Percentiles rank a stretch among this genome's conserved stretches.
These are phyloP conservation scores for Phialemoniopsis sp. DNA, from an alignment of 2,329 filamentous ascomycete species.

Conservation along the genomic window DNA sequence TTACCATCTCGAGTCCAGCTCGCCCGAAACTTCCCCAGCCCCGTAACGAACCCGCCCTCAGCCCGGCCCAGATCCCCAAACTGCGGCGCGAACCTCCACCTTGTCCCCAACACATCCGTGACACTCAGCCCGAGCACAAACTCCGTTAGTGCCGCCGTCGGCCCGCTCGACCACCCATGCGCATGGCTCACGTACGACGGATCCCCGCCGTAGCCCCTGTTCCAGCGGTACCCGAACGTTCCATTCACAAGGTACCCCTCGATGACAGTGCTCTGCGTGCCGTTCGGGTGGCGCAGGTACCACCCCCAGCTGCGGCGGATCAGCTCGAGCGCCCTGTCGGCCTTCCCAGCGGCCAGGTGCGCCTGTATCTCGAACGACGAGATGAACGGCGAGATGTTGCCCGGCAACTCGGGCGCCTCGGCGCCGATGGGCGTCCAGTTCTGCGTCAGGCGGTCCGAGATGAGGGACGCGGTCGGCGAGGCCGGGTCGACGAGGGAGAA, in stretches of 20 bases:
- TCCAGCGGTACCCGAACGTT: conserved; percentile 50
- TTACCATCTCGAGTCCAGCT: conserved; percentile 16
- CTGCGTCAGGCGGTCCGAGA: conserved; percentile 37
- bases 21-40: conserved; percentile 12
- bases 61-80: conserved; percentile 6
- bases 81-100: conserved; percentile 11
- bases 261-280: conserved; percentile 54
- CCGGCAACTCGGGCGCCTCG: conserved; percentile 49
- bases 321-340: conserved; percentile 48
- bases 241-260: conserved; percentile 55
- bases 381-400: conserved; percentile 55
- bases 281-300: conserved; percentile 52
- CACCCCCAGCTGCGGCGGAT: conserved; percentile 56
- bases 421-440: conserved; percentile 56
- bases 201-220: conserved; percentile 46
- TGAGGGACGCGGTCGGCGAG: conserved; percentile 24
- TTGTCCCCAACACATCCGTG: conserved; percentile 10
- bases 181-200: conserved; percentile 41
- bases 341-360: conserved; percentile 42
- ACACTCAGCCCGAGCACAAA: conserved; percentile 37
- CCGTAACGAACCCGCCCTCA: conserved; percentile 9
- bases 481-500: conserved; percentile 36
- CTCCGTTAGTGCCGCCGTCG: conserved; percentile 39
- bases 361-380: conserved; percentile 55
- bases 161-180: conserved; percentile 45